Evolutionary conservation across 306 rosid species (phyloP).

Genomic region (Cajanus cajan): DNA sequence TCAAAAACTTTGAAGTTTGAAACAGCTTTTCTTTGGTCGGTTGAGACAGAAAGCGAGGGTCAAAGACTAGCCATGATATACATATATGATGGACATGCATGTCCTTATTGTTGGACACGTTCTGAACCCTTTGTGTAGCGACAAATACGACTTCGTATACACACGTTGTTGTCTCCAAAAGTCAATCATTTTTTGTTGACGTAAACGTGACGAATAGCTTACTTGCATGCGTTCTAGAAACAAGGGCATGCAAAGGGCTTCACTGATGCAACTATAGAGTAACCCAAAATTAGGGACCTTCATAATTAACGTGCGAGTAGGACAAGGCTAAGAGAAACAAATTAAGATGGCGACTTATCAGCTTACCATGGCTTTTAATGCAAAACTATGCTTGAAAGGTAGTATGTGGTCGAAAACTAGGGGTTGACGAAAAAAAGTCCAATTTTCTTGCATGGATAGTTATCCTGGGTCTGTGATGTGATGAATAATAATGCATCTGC

Average conservation of each 20-base stretch:
- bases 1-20: slow-evolving; percentile 45
- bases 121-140: neutral
- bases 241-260: neutral
- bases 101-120: slow-evolving; percentile 34
- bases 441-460: slow-evolving; percentile 7
- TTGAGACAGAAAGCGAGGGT: slow-evolving; percentile 52
- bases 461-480: neutral
- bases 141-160: neutral
- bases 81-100: neutral
- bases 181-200: slow-evolving; percentile 28
- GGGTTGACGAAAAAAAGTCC: slow-evolving; percentile 32
- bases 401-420: slow-evolving; percentile 23
- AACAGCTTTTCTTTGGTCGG: slow-evolving; percentile 87
- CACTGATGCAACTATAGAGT: neutral
- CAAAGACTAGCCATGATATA: slow-evolving; percentile 25
- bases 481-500: neutral
- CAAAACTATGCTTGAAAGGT: slow-evolving; percentile 1
- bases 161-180: neutral
- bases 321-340: neutral
- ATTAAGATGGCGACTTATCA: slow-evolving; percentile 7
- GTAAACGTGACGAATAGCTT: slow-evolving; percentile 48
- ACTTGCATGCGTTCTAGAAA: slow-evolving; percentile 21
- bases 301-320: neutral
- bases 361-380: slow-evolving; percentile 8
- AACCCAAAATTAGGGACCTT: neutral